phyloP scores from a whole-genome alignment of 1,284 basidiomycete genomes.

The Retiboletus fuscus region DNA sequence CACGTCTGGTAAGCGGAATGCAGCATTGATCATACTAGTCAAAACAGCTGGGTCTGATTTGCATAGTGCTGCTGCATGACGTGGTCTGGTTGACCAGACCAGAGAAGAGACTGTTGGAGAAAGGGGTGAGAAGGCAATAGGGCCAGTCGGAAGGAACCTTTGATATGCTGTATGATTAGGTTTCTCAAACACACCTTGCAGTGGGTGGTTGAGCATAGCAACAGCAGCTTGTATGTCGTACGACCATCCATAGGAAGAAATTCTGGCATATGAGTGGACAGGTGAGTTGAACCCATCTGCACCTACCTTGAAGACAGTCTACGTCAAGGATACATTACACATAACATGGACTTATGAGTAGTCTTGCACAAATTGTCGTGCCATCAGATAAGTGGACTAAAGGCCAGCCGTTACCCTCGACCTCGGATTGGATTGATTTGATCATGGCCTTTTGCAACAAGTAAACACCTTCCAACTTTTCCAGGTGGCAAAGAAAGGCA shows the following conservation, averaged over 20 bases:
- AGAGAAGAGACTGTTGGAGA: slow-evolving; percentile 86
- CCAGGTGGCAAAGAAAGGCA: slow-evolving; percentile 74
- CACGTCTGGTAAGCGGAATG: slow-evolving; percentile 87
- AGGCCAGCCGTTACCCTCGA: slow-evolving; percentile 71
- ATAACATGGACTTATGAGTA: slow-evolving; percentile 67
- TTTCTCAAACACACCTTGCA: slow-evolving; percentile 66
- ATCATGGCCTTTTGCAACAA: slow-evolving; percentile 79
- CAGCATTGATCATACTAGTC: slow-evolving; percentile 87
- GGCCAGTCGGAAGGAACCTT: slow-evolving; percentile 94
- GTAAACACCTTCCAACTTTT: slow-evolving; percentile 57
- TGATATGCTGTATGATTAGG: slow-evolving; percentile 92
- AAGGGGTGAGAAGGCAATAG: slow-evolving; percentile 92
- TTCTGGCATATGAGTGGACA: slow-evolving; percentile 88
- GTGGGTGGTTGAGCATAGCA: slow-evolving; percentile 83
- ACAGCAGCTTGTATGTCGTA: slow-evolving; percentile 94
- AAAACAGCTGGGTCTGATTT: slow-evolving; percentile 76
- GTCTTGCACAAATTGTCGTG: slow-evolving; percentile 70
- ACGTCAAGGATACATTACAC: slow-evolving; percentile 22
- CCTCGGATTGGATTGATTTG: slow-evolving; percentile 65
- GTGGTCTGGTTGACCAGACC: slow-evolving; percentile 94
- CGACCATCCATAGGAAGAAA: slow-evolving; percentile 91
- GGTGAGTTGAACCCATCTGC: slow-evolving; percentile 97
- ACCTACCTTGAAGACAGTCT: slow-evolving; percentile 72
- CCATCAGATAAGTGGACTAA: slow-evolving; percentile 77
- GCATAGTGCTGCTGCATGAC: slow-evolving; percentile 80